Percentiles rank a stretch among this genome's conserved stretches.
Conservation (phyloP, 2,329 filamentous ascomycete genomes). For the Epichloe hybrida region DNA sequence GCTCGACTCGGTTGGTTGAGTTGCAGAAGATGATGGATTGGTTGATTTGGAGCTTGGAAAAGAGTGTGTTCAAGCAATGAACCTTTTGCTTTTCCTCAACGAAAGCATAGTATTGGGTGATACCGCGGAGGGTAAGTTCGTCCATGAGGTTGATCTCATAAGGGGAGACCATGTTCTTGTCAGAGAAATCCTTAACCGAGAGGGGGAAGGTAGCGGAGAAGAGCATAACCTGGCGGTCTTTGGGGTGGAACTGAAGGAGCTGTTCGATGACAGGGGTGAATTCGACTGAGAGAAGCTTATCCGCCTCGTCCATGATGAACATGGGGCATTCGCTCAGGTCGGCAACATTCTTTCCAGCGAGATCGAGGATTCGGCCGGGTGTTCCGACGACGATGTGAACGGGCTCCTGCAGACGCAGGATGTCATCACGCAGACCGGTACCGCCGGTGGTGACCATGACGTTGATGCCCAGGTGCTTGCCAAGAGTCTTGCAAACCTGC, state of each 20-base stretch:
- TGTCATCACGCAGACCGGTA: constrained; percentile 89
- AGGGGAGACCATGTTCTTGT: constrained; percentile 92
- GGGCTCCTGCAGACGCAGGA: constrained; percentile 82
- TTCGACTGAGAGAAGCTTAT: constrained; percentile 91
- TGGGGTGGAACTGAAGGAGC: constrained; percentile 85
- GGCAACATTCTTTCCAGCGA: constrained; percentile 91
- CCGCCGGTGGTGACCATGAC: constrained; percentile 99
- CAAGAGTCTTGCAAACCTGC: constrained; percentile 96
- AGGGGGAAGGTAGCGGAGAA: constrained; percentile 97
- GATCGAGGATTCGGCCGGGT: constrained; percentile 86
- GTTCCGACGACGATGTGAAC: constrained; percentile 98
- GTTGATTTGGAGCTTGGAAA: constrained; percentile 98
- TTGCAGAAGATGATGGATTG: constrained; percentile 99
- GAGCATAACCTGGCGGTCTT: constrained; percentile 97
- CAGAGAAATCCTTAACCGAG: constrained; percentile 94
- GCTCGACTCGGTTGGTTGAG: constrained; percentile 93
- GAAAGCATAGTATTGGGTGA: constrained; percentile 98
- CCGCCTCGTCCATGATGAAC: constrained; percentile 99
- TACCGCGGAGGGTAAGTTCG: constrained; percentile 91
- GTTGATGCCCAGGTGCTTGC: constrained; percentile 92
- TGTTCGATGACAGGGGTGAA: constrained; percentile 98
- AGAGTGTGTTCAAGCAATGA: constrained; percentile 95
- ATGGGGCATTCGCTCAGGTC: constrained; percentile 93
- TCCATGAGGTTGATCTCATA: constrained; percentile 99
- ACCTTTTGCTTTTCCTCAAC: constrained; percentile 99